Base-by-base conservation (phyloP, 345 rosid species). In the Arabidopsis suecica region DNA sequence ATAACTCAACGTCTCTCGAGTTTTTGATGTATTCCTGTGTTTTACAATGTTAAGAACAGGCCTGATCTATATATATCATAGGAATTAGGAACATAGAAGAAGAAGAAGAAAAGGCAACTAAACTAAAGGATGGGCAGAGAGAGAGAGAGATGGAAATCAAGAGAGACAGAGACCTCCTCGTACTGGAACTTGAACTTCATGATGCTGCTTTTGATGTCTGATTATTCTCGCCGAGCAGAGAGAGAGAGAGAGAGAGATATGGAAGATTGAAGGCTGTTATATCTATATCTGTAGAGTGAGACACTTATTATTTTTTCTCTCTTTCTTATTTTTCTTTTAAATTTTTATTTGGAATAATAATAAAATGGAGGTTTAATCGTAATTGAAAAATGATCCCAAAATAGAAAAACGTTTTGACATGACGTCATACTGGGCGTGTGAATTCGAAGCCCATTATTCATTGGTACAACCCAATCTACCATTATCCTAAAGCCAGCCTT, bases 1-100 rank as follows among this genome's bases (percentile, higher is more conserved):
- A 92, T 30, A 89, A 83, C 87, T 82, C 69, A 33, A 87, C 86
- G 70, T 88, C 97, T 82, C 93, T 86, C 22, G 97, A 86, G 78
- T 86, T 95, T 84, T 57, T 86, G 71, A 88, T 69, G 55, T 81
- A 84, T 62, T 80, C 93, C 99, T 95, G 62, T 70, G 48, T 22
- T 1, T 10, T 16, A 44, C 18, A 5, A 49, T 7, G 23, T 49
- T 9, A 5, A 50, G 32, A 50, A 18, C 12, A 49, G 2, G 54
- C 9, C 32, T 28, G 3, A 50, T 9, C 55, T 3, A 7, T 20
- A 9, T 3, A 7, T 20, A 9, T 3, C 2, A 48, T 5, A 45
- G 2, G 22, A 57, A 58, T 51, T 5, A 45, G 2, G 22, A 57
- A 58, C 60, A 75, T 45, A 67, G 61, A n/a, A 36, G 38, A 49